phyloP scores from a whole-genome alignment of 345 rosid species.

The Melaleuca quinquenervia region DNA sequence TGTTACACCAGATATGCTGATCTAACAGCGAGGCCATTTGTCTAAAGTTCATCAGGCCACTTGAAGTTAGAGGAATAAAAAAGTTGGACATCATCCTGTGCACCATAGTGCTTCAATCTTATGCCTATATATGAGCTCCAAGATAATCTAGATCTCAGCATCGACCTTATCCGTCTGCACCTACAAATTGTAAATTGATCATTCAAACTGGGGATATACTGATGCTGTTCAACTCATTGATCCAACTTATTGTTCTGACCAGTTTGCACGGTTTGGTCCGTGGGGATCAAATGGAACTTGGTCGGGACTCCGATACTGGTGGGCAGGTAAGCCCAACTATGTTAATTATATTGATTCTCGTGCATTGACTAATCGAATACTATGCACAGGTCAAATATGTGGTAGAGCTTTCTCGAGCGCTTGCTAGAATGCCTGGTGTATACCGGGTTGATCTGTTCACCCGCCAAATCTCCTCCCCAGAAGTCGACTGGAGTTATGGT shows the following conservation, averaged over 20 bases:
- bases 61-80: background rate
- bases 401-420: slow-evolving; percentile 90
- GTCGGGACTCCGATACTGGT: slow-evolving; percentile 96
- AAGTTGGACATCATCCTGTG: background rate
- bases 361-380: background rate
- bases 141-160: background rate
- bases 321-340: slow-evolving; percentile 53
- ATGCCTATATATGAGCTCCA: background rate
- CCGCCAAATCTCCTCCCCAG: slow-evolving; percentile 73
- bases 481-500: slow-evolving; percentile 96
- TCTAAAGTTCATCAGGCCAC: background rate
- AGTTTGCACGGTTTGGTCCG: slow-evolving; percentile 95
- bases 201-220: background rate
- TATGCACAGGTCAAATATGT: slow-evolving; percentile 76
- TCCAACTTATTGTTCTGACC: slow-evolving; percentile 2
- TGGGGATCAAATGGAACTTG: slow-evolving; percentile 98
- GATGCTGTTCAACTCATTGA: background rate
- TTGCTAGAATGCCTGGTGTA: slow-evolving; percentile 95
- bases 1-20: background rate
- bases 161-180: background rate
- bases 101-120: background rate
- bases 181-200: background rate
- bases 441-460: slow-evolving; percentile 95
- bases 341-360: background rate
- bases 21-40: background rate